Evolutionary conservation across 257 asterid species (phyloP).

Genomic region (Ehretia macrophylla): DNA sequence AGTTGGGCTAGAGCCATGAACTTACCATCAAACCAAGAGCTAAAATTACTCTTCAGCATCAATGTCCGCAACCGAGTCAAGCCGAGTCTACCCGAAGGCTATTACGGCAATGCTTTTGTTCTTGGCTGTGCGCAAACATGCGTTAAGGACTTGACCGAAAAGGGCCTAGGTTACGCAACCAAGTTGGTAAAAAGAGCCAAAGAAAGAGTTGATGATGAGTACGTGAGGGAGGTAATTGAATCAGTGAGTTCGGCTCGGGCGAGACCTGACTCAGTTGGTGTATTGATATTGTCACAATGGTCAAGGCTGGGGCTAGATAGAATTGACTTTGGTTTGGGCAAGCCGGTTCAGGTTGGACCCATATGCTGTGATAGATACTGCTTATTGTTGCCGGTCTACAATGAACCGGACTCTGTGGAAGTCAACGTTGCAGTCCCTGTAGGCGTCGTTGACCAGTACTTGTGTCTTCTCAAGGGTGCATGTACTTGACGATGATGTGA

Average conservation of each 20-base stretch:
- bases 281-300: constrained; percentile 67
- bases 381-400: constrained; percentile 36
- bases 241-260: constrained; percentile 40
- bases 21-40: constrained; percentile 35
- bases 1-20: constrained; percentile 58
- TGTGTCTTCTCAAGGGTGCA: constrained; percentile 25
- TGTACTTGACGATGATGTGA: constrained; percentile 5
- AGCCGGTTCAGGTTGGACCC: constrained; percentile 55
- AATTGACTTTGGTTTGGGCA: constrained; percentile 67
- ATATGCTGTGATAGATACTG: constrained; percentile 49
- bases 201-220: constrained; percentile 49
- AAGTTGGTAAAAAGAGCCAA: constrained; percentile 44
- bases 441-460: constrained; percentile 41
- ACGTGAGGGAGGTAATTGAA: constrained; percentile 57
- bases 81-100: constrained; percentile 55
- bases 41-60: constrained; percentile 52
- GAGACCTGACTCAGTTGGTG: constrained; percentile 59
- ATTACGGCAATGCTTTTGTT: constrained; percentile 66
- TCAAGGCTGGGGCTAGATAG: constrained; percentile 57
- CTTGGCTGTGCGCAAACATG: constrained; percentile 48
- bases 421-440: constrained; percentile 59
- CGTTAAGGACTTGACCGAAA: constrained; percentile 28
- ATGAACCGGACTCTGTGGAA: constrained; percentile 24
- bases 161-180: constrained; percentile 32
- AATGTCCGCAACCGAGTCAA: constrained; percentile 48